Evolutionary conservation across 805 yeast species (phyloP).

Genomic region (Maudiozyma pseudohumilis): DNA sequence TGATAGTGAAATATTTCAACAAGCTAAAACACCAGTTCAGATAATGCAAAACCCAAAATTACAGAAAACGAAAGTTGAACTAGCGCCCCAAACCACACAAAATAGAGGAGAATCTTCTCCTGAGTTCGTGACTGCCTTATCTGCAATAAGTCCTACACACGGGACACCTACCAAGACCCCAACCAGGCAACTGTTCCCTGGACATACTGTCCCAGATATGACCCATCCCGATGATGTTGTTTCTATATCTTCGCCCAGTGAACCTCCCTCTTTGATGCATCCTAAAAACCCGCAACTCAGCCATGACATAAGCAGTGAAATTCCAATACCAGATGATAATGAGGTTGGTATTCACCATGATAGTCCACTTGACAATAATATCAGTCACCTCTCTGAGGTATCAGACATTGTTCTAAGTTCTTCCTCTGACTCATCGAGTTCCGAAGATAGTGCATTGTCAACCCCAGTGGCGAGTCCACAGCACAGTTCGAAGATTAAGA

Average conservation of each 20-base stretch:
- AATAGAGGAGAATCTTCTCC: conserved; percentile 2
- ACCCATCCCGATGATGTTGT: too few species aligned
- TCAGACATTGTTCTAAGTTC: conserved; percentile 5
- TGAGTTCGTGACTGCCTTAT: conserved; percentile 2
- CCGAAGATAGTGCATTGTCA: conserved; percentile 8
- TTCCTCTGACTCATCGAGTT: conserved; percentile 11
- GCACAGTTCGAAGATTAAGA: neutral
- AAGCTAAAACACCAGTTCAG: neutral
- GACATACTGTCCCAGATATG: too few species aligned
- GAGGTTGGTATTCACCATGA: too few species aligned
- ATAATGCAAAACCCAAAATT: neutral
- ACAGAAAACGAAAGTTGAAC: neutral
- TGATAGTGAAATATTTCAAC: neutral
- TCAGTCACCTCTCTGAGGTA: too few species aligned
- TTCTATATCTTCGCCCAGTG: too few species aligned
- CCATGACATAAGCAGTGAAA: too few species aligned
- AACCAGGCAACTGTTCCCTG: too few species aligned
- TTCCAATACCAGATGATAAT: too few species aligned
- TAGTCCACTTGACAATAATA: too few species aligned
- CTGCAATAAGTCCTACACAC: neutral
- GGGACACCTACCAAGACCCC: neutral
- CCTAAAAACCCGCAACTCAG: too few species aligned
- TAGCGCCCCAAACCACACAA: neutral
- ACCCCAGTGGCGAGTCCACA: conserved; percentile 14
- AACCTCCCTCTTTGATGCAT: too few species aligned